Conservation (phyloP, 192 early-diverging fungal species). For the Spizellomyces sp. region DNA sequence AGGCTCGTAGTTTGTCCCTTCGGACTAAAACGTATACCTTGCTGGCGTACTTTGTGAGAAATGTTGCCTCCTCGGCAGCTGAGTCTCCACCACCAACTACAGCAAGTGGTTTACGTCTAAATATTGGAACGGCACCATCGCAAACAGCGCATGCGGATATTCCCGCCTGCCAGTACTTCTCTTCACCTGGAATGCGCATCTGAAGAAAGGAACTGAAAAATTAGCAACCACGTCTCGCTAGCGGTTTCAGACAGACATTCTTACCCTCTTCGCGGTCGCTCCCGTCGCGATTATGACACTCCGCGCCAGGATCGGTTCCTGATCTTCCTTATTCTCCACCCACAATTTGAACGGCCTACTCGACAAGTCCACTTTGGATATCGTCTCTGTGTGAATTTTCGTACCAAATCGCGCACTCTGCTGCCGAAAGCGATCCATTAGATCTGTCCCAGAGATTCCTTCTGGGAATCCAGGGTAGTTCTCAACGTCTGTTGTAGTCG, state of each 20-base stretch:
- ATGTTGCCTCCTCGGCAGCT: constrained; percentile 87
- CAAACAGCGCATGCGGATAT: constrained; percentile 98
- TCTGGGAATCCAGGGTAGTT: constrained; percentile 96
- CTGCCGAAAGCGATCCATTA: constrained; percentile 82
- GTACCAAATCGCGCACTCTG: constrained; percentile 91
- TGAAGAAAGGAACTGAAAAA: not conserved
- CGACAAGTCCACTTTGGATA: constrained; percentile 81
- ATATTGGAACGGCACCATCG: constrained; percentile 95
- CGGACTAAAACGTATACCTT: constrained; percentile 91
- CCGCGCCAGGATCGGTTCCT: constrained; percentile 75
- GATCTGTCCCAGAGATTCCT: constrained; percentile 83
- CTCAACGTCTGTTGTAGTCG: constrained; percentile 90
- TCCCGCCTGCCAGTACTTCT: constrained; percentile 91
- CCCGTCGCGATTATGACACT: constrained; percentile 90
- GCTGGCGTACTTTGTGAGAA: constrained; percentile 92
- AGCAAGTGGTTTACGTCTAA: constrained; percentile 87
- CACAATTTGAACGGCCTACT: constrained; percentile 84
- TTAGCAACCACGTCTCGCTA: not conserved
- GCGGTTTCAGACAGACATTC: not conserved
- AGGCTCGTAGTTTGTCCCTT: constrained; percentile 89
- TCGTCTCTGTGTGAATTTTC: constrained; percentile 86
- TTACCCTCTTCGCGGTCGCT: constrained; percentile 86
- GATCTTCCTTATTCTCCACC: constrained; percentile 72
- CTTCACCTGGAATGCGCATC: constrained; percentile 72
- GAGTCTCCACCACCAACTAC: constrained; percentile 96